Evolutionary conservation across 805 yeast genomes (phyloP), one percentile per base, ranked within the genome.

Genomic region (Cyberlindnera samutprakarnensis): DNA sequence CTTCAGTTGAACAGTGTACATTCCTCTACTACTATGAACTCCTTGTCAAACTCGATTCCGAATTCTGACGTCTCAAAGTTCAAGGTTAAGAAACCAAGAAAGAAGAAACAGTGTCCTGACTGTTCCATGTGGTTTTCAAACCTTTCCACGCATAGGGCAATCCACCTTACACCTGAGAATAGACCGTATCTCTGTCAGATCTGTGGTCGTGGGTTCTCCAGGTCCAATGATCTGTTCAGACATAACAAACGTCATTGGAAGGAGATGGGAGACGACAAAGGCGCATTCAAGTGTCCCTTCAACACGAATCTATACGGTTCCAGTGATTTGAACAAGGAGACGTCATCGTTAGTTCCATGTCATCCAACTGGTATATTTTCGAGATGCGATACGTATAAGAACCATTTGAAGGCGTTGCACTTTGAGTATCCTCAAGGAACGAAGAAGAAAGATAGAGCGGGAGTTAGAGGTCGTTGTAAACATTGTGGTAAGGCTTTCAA

Each of bases 341-440:
- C 30, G n/a, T 10, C 13, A 13, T 8, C 7, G 9, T 25, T 29
- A 15, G 18, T 38, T 6, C 47, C 56, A 32, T 86, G 95, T 52
- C 96, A 87, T 53, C 72, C 73, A 33, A 74, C 85, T 7, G 96
- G 96, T 5, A 77, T 82, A 19, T 87, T 87, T 48, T 76, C 87
- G 10, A 68, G 96, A 31, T 82, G 95, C 53, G 96, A 87, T 53
- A 87, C 96, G 5, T 87, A 75, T 60, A 87, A 87, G 51, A 87
- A 87, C 57, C 96, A 87, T 57, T 64, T 87, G 39, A 84, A 83
- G 54, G 94, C 95, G 2, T 68, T 87, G 39, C 96, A 87, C 52
- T 87, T 87, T 54, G 80, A 74, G 42, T 87, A 87, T 56, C 96
- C 96, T 5, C 70, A 70, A 24, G 95, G 95, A 6, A 86, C 95